Evolutionary conservation across 2,329 filamentous ascomycete genomes (phyloP).

Genomic region (Verticillium tricorpus): DNA sequence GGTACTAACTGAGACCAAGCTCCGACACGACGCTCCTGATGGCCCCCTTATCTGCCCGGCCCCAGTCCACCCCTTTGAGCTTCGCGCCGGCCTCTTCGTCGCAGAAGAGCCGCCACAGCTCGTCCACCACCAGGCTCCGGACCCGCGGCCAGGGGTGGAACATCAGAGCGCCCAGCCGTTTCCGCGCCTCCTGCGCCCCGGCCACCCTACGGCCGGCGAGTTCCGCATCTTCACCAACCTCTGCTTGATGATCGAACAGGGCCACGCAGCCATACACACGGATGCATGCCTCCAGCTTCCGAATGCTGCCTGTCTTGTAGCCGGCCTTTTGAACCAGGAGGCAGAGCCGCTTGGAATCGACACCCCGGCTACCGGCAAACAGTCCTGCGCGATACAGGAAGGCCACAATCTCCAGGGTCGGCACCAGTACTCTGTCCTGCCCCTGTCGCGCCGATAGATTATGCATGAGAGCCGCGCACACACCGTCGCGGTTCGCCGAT

Average conservation of each 20-base stretch:
- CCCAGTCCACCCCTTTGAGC: slow-evolving; percentile 55
- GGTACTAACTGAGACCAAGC: slow-evolving; percentile 31
- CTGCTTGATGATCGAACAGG: slow-evolving; percentile 16
- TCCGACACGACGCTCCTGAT: slow-evolving; percentile 37
- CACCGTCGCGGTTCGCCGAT: slow-evolving; percentile 31
- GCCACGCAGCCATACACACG: slow-evolving; percentile 73
- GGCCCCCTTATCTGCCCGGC: slow-evolving; percentile 42
- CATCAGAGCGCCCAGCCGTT: slow-evolving; percentile 68
- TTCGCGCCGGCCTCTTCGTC: slow-evolving; percentile 22
- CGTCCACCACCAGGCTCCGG: slow-evolving; percentile 54
- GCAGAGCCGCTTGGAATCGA: slow-evolving; percentile 57
- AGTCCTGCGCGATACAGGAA: slow-evolving; percentile 67
- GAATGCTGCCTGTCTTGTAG: slow-evolving; percentile 77
- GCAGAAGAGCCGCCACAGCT: slow-evolving; percentile 47
- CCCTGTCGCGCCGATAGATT: slow-evolving; percentile 46
- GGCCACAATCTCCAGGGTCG: slow-evolving; percentile 70
- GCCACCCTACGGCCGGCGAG: slow-evolving; percentile 29
- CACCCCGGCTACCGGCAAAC: slow-evolving; percentile 32
- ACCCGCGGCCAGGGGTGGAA: slow-evolving; percentile 80
- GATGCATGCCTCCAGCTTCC: slow-evolving; percentile 75
- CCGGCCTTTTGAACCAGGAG: slow-evolving; percentile 71
- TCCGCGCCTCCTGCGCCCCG: slow-evolving; percentile 50
- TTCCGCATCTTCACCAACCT: slow-evolving; percentile 11
- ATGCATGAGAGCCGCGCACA: slow-evolving; percentile 46
- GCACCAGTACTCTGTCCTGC: slow-evolving; percentile 68